Base-by-base conservation (phyloP, 306 rosid genomes). In the Abrus precatorius region DNA sequence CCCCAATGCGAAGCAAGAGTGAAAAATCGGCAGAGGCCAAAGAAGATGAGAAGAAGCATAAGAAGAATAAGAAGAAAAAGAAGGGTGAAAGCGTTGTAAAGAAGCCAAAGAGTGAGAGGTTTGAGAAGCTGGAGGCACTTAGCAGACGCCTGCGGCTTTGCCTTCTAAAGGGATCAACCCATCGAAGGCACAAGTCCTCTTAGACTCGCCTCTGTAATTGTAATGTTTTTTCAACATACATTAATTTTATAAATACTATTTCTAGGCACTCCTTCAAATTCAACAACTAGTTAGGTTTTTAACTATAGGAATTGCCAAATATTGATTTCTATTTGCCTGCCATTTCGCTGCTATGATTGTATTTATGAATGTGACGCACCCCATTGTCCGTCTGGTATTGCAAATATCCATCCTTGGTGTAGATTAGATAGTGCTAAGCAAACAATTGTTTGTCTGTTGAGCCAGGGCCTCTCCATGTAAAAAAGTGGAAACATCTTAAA, bases 111-210 rank as follows among this genome's bases (percentile, higher is more conserved):
- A 77, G 86, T 49, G 92, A 92, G 41, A 92, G 88, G 77, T 82
- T 92, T 74, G 97, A 92, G 73, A 94, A 86, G 84, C 82, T 94
- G 60, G 97, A 89, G 86, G 97, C 93, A 57, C 91, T 94, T n/a
- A 83, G 98, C 78, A 92, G 89, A 86, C 92, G 93, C 28, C 85
- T 94, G 57, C 83, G 95, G 78, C 95, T 65, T 54, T 89, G 94
- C 91, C 89, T 94, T 84, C 84, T 85, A 48, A 92, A 84, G 87
- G 86, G 95, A 84, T 88, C 87, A 61, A 85, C 74, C 78, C 95
- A 90, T 80, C 74, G 83, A 83, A 88, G 94, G 69, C 86, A 87
- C 41, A 64, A 61, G 47, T 83, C 90, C 67, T 89, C 89, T 33
- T 90, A 65, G 10, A 62, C 43, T 9, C 88, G 84, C 78, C 40